Percentiles rank a stretch among this genome's conserved stretches.
Conservation (phyloP, 2,329 filamentous ascomycete species). For the Fusarium lyarnte region DNA sequence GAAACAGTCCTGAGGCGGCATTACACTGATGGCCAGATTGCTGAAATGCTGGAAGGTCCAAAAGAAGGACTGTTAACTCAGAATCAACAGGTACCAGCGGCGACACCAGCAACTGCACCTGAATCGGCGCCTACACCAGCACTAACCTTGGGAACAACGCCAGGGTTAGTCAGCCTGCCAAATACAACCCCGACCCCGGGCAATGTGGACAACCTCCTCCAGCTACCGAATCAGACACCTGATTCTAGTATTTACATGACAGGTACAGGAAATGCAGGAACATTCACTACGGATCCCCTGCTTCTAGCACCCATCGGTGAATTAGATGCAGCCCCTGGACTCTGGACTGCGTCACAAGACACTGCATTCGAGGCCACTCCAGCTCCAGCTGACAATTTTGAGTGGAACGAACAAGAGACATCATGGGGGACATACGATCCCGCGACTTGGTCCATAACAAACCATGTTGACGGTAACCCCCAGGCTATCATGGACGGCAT, state of each 20-base stretch:
- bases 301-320: slow-evolving; percentile 21
- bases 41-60: slow-evolving; percentile 24
- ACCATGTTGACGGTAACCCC: slow-evolving; percentile 14
- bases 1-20: slow-evolving; percentile 31
- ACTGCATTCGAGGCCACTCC: neutral
- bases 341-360: slow-evolving; percentile 5
- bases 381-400: slow-evolving; percentile 19
- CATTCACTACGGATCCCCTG: slow-evolving; percentile 8
- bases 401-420: slow-evolving; percentile 30
- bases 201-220: slow-evolving; percentile 8
- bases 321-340: slow-evolving; percentile 1
- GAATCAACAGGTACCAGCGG: neutral
- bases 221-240: slow-evolving; percentile 6
- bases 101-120: neutral
- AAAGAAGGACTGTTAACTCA: slow-evolving; percentile 10
- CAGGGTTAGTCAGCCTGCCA: slow-evolving; percentile 13
- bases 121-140: slow-evolving; percentile 4
- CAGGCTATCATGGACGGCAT: slow-evolving; percentile 31
- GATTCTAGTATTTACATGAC: slow-evolving; percentile 8
- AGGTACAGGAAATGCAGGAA: neutral
- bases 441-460: slow-evolving; percentile 15
- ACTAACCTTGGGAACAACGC: neutral
- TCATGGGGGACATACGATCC: slow-evolving; percentile 25
- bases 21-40: slow-evolving; percentile 32
- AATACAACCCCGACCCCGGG: neutral